Evolutionary conservation across 768 basidiomycete species (phyloP), one percentile per base, ranked within the genome.

Genomic region (Naganishia antarctica): DNA sequence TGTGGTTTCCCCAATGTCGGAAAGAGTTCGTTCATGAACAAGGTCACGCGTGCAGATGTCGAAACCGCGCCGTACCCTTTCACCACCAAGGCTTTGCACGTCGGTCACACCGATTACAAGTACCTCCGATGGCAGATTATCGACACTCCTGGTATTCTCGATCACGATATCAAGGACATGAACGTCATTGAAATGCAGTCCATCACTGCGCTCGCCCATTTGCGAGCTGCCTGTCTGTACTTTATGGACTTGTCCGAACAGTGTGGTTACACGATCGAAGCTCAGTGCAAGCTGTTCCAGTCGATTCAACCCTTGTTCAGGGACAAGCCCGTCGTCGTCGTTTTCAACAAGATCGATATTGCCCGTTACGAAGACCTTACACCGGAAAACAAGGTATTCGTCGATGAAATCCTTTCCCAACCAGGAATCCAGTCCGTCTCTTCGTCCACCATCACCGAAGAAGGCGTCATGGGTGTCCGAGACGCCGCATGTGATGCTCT

Each of bases 101-200:
- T 99, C 72, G 96, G 96, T 0, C 96, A 99, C 79, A 83, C 98
- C 76, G 96, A 99, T 79, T 97, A 99, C 82, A 94, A 92, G 75
- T 99, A 99, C 81, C 83, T 99, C 71, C 86, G 96, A 66, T 99
- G 96, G 96, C 96, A 99, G 78, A 94, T 99, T 57, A 97, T 99
- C 72, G 96, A 99, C 82, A 99, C 96, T 43, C 96, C 96, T 1
- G 96, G 96, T 65, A 87, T 99, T 65, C 83, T 99, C 69, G 96
- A 99, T 76, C 96, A 98, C 78, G 93, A 94, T 1, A 82, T 98
- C 32, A 94, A 99, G 79, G 96, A 99, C 58, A 98, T 99, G 96
- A 98, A 98, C 82, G 98, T 93, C 65, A 99, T 99, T 71, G 96
- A 99, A 81, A 99, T 98, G 94, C 96, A 99, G 82, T 93, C 90